These are phyloP conservation scores for Fusarium sp. DNA, from an alignment of 2,329 filamentous ascomycete genomes.

Conservation along the genomic window DNA sequence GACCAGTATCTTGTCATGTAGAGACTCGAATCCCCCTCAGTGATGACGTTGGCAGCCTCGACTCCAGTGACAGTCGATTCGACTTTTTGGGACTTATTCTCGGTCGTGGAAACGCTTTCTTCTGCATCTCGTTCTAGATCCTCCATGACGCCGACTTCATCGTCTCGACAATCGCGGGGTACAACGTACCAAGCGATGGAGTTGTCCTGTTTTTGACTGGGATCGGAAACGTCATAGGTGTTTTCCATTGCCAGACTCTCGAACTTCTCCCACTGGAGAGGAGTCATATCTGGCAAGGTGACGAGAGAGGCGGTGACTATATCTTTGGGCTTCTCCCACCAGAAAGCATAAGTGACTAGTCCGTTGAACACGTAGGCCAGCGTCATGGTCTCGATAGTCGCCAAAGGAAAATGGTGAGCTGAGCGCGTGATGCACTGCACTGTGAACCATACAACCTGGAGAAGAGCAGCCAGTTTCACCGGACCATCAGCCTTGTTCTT, in stretches of 20 bases:
- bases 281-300: background rate
- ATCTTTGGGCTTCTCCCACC: slow-evolving; percentile 18
- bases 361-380: slow-evolving; percentile 12
- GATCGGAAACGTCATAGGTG: background rate
- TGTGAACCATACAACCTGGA: slow-evolving; percentile 8
- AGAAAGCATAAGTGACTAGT: background rate
- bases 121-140: background rate
- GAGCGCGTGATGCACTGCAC: background rate
- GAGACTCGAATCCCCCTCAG: slow-evolving; percentile 8
- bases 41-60: background rate
- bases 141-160: slow-evolving; percentile 1
- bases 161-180: slow-evolving; percentile 3
- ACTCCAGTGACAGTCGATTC: background rate
- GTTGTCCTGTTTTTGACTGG: background rate
- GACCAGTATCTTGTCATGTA: slow-evolving; percentile 25
- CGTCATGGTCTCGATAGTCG: slow-evolving; percentile 8
- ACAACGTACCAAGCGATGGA: slow-evolving; percentile 16
- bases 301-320: slow-evolving; percentile 4
- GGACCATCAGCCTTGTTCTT: slow-evolving; percentile 10
- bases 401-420: background rate
- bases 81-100: background rate
- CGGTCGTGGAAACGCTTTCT: background rate
- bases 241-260: slow-evolving; percentile 9
- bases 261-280: background rate
- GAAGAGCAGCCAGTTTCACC: slow-evolving; percentile 4